Conservation (phyloP, 495 filamentous ascomycete species). For the Hypoxylon subgilvum region DNA sequence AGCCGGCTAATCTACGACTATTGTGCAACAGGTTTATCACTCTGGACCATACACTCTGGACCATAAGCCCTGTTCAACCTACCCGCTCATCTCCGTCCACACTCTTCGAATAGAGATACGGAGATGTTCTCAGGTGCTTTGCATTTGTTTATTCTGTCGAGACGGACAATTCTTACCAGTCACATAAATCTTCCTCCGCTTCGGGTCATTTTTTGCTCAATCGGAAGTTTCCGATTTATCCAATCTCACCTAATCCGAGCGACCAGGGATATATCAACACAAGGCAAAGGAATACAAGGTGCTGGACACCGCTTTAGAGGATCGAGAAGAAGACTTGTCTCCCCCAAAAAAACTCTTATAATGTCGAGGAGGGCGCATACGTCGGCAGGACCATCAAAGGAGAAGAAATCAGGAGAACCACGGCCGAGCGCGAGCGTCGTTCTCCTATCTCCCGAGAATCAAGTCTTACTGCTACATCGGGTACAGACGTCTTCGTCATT, state of each 20-base stretch:
- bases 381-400: neutral
- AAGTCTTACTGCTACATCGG: constrained; percentile 85
- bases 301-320: neutral
- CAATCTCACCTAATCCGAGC: constrained; percentile 6
- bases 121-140: constrained; percentile 1
- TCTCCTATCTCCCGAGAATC: constrained; percentile 82
- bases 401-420: constrained; percentile 18
- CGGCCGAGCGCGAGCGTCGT: constrained; percentile 67
- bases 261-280: neutral
- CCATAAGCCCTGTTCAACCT: too few species aligned
- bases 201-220: neutral
- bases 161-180: neutral
- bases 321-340: neutral
- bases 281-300: too few species aligned
- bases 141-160: neutral
- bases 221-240: neutral
- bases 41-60: too few species aligned
- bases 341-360: neutral
- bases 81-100: too few species aligned
- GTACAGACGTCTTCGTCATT: constrained; percentile 83
- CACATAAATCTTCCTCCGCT: neutral
- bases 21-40: too few species aligned
- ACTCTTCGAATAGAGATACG: neutral
- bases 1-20: too few species aligned
- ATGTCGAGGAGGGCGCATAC: constrained; percentile 5